Base-by-base conservation (phyloP, 305 asterid species). In the Solanum hybrid region DNA sequence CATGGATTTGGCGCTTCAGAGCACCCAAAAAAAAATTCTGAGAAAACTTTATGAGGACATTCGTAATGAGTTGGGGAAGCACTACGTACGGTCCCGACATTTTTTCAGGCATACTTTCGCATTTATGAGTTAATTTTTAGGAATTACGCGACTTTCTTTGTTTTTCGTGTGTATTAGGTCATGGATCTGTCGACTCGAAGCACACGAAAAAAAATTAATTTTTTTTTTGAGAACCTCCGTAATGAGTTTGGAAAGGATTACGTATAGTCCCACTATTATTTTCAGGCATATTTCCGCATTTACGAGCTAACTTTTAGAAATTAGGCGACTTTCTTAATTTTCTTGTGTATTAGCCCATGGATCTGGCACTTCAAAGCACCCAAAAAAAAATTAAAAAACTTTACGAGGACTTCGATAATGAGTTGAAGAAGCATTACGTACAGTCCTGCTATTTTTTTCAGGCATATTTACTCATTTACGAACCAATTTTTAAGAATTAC, bases 331-430 rank as follows among this genome's bases (percentile, higher is more conserved):
- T 42, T 42, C 22, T 51, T 51, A 0, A 1, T 51, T 51, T 51
- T 51, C 16, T 0, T 51, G n/a, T 51, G 4, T 51, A 51, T 51
- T 51, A 51, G n/a, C 67, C 0, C n/a, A 2, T 51, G 9, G n/a
- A 51, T 51, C 67, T 51, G 67, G 67, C 67, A 0, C n/a, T 1
- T 16, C n/a, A 9, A 0, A 51, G 67, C n/a, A 51, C n/a, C 67
- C n/a, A 16, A 5, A 16, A 51, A 0, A 16, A 16, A 0, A 5
- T 46, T 0, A 14, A 51, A 51, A 51, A 20, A 57, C 24, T 5
- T 51, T 51, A 51, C 26, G 0, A 57, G 2, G 11, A 20, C 69
- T 57, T 57, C 2, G 11, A 1, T 7, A 20, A 7, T 57, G 69
- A 57, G 11, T 57, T 57, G 69, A 57, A 0, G 2, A 57, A 57